Conservation (phyloP, 139 green algal genomes). For the Pseudopediastrum boryanum region DNA sequence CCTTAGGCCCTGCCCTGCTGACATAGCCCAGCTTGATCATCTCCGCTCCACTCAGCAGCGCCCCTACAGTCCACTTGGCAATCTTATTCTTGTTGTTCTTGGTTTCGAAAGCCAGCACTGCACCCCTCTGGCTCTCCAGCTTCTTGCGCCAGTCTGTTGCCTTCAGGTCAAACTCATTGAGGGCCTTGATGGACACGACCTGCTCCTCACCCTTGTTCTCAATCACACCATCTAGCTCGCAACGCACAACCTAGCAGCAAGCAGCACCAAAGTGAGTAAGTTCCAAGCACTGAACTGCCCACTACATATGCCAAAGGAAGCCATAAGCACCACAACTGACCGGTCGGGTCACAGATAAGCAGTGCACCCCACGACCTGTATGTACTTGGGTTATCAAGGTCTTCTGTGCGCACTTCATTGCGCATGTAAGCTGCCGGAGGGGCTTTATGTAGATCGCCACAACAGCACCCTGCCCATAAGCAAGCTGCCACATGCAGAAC, state of each 20-base stretch:
- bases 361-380: too few species aligned
- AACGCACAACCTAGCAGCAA: conserved; percentile 94
- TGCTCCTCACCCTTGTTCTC: conserved; percentile 64
- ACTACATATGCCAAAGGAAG: too few species aligned
- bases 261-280: too few species aligned
- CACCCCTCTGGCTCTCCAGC: conserved; percentile 95
- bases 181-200: conserved; percentile 86
- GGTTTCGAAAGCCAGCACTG: conserved; percentile 94
- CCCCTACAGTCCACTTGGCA: conserved; percentile 94
- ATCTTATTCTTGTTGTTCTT: conserved; percentile 99
- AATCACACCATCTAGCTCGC: conserved; percentile 87
- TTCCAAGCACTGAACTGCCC: too few species aligned
- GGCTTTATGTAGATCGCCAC: too few species aligned
- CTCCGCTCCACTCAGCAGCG: conserved; percentile 88
- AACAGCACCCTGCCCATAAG: too few species aligned
- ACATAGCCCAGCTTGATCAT: conserved; percentile 96
- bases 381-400: too few species aligned
- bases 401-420: too few species aligned
- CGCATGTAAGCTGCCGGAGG: too few species aligned
- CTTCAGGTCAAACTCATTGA: conserved; percentile 95
- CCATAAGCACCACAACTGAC: too few species aligned
- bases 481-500: too few species aligned
- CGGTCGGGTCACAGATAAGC: too few species aligned
- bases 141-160: conserved; percentile 93
- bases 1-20: conserved; percentile 41